phyloP scores from a whole-genome alignment of 192 early-diverging fungal species.

The Coemansia sp. region DNA sequence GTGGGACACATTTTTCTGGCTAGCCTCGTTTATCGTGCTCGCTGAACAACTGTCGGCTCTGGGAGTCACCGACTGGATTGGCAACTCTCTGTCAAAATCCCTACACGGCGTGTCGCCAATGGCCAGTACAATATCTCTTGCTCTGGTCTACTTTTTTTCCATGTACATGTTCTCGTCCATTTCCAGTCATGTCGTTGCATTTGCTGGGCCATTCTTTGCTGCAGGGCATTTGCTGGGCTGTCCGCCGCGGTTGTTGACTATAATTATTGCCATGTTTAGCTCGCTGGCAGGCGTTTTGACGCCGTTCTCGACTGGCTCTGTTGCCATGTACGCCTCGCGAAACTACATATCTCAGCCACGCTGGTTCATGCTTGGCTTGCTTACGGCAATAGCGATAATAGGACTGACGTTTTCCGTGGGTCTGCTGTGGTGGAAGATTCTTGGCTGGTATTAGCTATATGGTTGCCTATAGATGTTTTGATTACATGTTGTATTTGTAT shows the following conservation, averaged over 20 bases:
- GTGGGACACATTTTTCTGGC: conserved; percentile 82
- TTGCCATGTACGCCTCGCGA: conserved; percentile 58
- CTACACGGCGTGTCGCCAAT: conserved; percentile 44
- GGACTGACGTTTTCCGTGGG: conserved; percentile 59
- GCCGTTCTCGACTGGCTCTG: conserved; percentile 53
- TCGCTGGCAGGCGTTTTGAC: conserved; percentile 59
- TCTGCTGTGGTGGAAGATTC: conserved; percentile 63
- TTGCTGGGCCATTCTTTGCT: conserved; percentile 67
- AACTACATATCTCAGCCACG: conserved; percentile 55
- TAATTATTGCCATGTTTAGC: conserved; percentile 62
- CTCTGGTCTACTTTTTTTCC: conserved; percentile 62
- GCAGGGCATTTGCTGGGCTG: conserved; percentile 61
- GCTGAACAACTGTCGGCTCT: conserved; percentile 68
- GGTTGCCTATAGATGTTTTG: too few species aligned
- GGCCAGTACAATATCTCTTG: conserved; percentile 41
- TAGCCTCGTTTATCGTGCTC: conserved; percentile 72
- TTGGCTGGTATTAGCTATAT: conserved; percentile 58
- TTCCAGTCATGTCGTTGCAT: conserved; percentile 68
- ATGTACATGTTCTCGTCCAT: conserved; percentile 72
- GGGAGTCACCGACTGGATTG: conserved; percentile 65
- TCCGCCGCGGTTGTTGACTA: conserved; percentile 54
- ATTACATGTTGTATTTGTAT: too few species aligned
- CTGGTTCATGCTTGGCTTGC: conserved; percentile 62
- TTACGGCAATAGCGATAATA: conserved; percentile 53
- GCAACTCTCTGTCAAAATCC: conserved; percentile 50